Conservation (phyloP, 192 early-diverging fungal species). For the Dissophora ornata region DNA sequence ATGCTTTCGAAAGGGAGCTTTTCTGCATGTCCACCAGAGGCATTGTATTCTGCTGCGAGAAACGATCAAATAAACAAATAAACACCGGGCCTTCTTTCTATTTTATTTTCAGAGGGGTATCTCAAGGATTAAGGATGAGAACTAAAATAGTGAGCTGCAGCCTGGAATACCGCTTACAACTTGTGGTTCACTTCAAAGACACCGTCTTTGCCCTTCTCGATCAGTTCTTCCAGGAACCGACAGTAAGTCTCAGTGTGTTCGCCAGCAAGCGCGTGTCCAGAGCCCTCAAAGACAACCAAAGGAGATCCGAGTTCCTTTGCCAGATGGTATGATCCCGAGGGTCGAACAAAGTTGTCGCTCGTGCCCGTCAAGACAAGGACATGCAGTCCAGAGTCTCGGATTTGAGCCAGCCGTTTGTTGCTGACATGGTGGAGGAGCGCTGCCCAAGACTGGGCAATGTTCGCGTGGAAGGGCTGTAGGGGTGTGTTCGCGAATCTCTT, state of each 20-base stretch:
- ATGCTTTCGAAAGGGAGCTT: no score
- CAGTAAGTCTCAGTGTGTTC: constrained; percentile 46
- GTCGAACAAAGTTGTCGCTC: constrained; percentile 39
- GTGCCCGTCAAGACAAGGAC: constrained; percentile 43
- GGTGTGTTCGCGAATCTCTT: constrained; percentile 26
- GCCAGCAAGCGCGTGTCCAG: constrained; percentile 37
- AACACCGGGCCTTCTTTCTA: no score
- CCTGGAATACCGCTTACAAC: not conserved
- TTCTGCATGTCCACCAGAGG: no score
- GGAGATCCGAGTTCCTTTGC: constrained; percentile 23
- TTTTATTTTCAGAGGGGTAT: no score
- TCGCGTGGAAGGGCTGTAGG: constrained; percentile 35
- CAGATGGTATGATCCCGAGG: constrained; percentile 46
- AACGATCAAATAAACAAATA: no score
- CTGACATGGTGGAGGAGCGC: constrained; percentile 48
- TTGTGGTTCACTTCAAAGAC: constrained; percentile 25
- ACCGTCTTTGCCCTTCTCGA: constrained; percentile 37
- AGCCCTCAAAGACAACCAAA: constrained; percentile 48
- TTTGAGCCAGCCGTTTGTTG: constrained; percentile 20
- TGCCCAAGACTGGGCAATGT: constrained; percentile 45
- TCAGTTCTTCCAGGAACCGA: constrained; percentile 38
- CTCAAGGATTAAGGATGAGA: no score
- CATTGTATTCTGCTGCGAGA: no score
- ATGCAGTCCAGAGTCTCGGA: constrained; percentile 19
- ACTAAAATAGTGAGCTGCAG: no score